These are phyloP conservation scores for Mycena albidolilacea DNA, from an alignment of 768 basidiomycete genomes.

Conservation along the genomic window DNA sequence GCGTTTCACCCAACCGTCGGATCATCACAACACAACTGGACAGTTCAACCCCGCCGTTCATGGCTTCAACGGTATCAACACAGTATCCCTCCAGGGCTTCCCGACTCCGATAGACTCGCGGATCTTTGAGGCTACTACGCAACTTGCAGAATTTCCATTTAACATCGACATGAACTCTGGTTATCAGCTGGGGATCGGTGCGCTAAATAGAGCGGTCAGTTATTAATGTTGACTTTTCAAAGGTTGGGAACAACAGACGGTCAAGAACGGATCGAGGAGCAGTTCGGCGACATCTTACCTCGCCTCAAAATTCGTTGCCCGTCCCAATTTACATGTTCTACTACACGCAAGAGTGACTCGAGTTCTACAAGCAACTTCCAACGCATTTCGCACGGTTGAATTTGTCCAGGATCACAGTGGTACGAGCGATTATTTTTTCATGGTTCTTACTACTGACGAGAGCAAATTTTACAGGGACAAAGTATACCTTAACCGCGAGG, in stretches of 20 bases:
- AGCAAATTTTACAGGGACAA: constrained; percentile 31
- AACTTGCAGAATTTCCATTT: constrained; percentile 39
- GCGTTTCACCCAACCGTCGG: constrained; percentile 43
- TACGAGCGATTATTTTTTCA: background rate
- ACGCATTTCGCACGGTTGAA: constrained; percentile 40
- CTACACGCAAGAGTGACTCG: constrained; percentile 39
- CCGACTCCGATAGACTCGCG: constrained; percentile 40
- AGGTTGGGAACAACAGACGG: constrained; percentile 43
- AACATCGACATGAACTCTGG: constrained; percentile 47
- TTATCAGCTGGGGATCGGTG: constrained; percentile 49
- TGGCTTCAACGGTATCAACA: constrained; percentile 43
- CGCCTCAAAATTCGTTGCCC: constrained; percentile 39
- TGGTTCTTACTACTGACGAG: constrained; percentile 37
- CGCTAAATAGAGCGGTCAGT: background rate
- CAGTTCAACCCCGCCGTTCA: constrained; percentile 47
- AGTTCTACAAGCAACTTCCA: constrained; percentile 12
- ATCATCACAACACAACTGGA: constrained; percentile 47
- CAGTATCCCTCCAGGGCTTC: constrained; percentile 43
- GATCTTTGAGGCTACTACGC: constrained; percentile 43
- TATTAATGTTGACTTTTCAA: constrained; percentile 3
- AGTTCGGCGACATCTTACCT: constrained; percentile 47
- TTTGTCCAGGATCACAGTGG: constrained; percentile 30
- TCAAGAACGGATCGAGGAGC: constrained; percentile 40
- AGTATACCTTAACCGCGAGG: constrained; percentile 39
- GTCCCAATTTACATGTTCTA: constrained; percentile 46